Conservation (phyloP, 2,329 filamentous ascomycete genomes). For the Orbilia brochopaga region DNA sequence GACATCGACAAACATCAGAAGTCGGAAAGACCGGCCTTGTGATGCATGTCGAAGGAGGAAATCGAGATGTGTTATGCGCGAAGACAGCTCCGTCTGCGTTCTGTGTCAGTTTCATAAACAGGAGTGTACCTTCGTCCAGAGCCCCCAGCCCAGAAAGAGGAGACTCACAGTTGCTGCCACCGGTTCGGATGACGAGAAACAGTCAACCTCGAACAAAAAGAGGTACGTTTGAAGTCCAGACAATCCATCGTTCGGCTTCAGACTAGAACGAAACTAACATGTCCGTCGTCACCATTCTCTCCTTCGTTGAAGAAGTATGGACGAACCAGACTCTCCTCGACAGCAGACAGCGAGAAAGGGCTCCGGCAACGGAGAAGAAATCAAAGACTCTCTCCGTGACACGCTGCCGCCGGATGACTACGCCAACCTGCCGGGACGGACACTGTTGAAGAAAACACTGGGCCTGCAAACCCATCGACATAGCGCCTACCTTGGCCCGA, state of each 20-base stretch:
- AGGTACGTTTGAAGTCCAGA: conserved; percentile 62
- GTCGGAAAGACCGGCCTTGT: conserved; percentile 65
- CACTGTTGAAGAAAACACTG: conserved; percentile 60
- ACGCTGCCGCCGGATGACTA: conserved; percentile 48
- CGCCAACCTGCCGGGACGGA: conserved; percentile 43
- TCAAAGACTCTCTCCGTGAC: conserved; percentile 49
- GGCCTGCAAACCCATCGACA: conserved; percentile 79
- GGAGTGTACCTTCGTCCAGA: conserved; percentile 78
- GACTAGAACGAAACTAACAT: conserved; percentile 26
- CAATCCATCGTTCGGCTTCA: conserved; percentile 32
- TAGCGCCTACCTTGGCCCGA: conserved; percentile 82
- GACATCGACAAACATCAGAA: conserved; percentile 57
- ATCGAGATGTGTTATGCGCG: conserved; percentile 77
- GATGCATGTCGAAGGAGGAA: conserved; percentile 77
- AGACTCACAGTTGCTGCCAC: conserved; percentile 69
- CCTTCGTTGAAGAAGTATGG: conserved; percentile 52
- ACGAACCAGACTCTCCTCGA: conserved; percentile 52
- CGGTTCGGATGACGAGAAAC: conserved; percentile 62
- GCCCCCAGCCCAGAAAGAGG: conserved; percentile 78
- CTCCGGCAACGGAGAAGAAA: conserved; percentile 40
- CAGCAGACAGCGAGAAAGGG: conserved; percentile 32
- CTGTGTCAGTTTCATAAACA: conserved; percentile 78
- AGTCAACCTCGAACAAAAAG: conserved; percentile 66
- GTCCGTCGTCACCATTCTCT: conserved; percentile 24
- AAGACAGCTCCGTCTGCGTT: conserved; percentile 74